Conservation (phyloP, 2,329 filamentous ascomycete species). For the Chrysoporthe puriensis region DNA sequence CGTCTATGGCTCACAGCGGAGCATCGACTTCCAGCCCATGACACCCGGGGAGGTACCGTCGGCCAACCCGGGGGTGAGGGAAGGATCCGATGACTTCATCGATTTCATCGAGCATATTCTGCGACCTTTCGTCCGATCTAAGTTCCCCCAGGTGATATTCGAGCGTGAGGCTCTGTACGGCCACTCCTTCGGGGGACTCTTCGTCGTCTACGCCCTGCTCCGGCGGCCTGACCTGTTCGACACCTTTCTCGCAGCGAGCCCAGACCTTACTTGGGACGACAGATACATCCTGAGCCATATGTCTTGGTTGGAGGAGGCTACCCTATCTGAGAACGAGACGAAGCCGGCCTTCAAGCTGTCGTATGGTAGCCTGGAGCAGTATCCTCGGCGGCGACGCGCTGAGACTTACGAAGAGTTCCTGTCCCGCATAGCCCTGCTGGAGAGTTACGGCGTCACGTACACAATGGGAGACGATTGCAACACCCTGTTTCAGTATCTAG, state of each 20-base stretch:
- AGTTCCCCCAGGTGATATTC: conserved; percentile 32
- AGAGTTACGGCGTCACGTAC: conserved; percentile 21
- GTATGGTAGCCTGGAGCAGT: conserved; percentile 33
- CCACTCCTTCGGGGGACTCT: conserved; percentile 35
- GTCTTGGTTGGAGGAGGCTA: conserved; percentile 26
- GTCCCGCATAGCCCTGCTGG: conserved; percentile 21
- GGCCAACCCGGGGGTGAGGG: conserved; percentile 16
- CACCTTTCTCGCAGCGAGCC: conserved; percentile 34
- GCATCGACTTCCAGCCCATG: conserved; percentile 34
- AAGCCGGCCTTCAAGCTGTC: conserved; percentile 32
- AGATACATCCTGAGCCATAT: conserved; percentile 30
- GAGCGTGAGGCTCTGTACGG: conserved; percentile 33
- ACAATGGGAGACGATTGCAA: conserved; percentile 31
- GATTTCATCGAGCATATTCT: conserved; percentile 32
- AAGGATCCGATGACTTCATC: conserved; percentile 33
- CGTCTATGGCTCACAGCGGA: conserved; percentile 32
- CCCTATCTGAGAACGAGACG: conserved; percentile 1
- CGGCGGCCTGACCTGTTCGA: conserved; percentile 33
- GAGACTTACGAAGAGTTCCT: conserved; percentile 33
- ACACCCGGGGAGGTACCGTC: conserved; percentile 27
- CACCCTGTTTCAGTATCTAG: conserved; percentile 30
- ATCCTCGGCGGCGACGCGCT: conserved; percentile 29
- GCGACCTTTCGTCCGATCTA: conserved; percentile 32
- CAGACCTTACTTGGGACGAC: conserved; percentile 31
- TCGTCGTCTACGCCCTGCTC: conserved; percentile 33